Percentiles rank a stretch among this genome's conserved stretches.
Conservation (phyloP, 176 grass and related monocot genomes). For the Musa acuminata region DNA sequence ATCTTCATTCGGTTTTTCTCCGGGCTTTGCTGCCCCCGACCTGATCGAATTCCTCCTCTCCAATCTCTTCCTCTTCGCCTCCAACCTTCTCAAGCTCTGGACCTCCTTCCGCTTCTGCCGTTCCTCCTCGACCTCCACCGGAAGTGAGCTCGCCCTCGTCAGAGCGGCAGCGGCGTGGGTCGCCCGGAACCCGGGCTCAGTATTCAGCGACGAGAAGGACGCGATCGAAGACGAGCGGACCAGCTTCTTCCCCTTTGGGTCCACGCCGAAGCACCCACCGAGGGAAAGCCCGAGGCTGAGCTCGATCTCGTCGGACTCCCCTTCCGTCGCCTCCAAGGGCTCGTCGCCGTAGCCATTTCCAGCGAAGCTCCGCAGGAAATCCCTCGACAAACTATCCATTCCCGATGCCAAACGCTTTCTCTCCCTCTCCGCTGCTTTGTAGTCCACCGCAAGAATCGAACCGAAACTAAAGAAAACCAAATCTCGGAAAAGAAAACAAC, state of each 20-base stretch:
- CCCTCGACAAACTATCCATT: conserved; percentile 17
- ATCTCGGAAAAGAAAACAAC: not conserved
- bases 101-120: conserved; percentile 42
- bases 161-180: conserved; percentile 23
- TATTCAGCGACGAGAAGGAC: conserved; percentile 32
- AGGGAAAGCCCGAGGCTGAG: conserved; percentile 75
- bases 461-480: not conserved
- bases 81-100: conserved; percentile 58
- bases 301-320: conserved; percentile 47
- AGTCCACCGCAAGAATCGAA: not conserved
- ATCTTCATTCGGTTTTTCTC: conserved; percentile 13
- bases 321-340: conserved; percentile 1
- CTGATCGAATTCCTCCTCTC: conserved; percentile 70
- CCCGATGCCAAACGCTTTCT: not conserved
- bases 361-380: conserved; percentile 49
- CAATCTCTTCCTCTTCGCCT: conserved; percentile 75
- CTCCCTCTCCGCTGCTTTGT: not conserved
- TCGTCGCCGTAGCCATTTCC: conserved; percentile 6
- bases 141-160: conserved; percentile 54
- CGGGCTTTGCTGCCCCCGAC: not conserved
- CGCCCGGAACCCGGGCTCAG: conserved; percentile 17
- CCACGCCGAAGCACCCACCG: conserved; percentile 54
- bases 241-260: conserved; percentile 43
- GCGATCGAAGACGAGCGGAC: conserved; percentile 54
- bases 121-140: conserved; percentile 48